Evolutionary conservation across 345 rosid genomes (phyloP).

Genomic region (Aquilaria yunnanensis): DNA sequence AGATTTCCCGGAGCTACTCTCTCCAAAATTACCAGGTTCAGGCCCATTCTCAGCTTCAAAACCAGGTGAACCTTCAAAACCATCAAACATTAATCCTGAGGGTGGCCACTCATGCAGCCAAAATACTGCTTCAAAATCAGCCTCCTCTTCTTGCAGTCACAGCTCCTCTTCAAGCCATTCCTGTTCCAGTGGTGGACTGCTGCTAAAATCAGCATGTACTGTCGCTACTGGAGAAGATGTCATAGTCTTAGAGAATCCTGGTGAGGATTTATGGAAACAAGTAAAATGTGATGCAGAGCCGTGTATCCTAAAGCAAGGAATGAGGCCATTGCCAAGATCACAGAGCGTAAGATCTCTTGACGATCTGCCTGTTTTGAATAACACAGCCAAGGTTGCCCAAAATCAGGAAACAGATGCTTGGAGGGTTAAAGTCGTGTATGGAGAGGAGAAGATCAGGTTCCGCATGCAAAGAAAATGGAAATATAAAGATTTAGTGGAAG

Average conservation of each 20-base stretch:
- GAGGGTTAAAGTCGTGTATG: constrained; percentile 59
- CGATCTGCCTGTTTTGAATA: constrained; percentile 22
- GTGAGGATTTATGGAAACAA: constrained; percentile 25
- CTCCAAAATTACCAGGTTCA: constrained; percentile 35
- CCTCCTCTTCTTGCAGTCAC: constrained; percentile 65
- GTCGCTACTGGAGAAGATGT: constrained; percentile 20
- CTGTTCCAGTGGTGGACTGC: constrained; percentile 62
- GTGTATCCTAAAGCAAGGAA: constrained; percentile 38
- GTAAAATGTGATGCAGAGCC: constrained; percentile 41
- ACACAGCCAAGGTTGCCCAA: constrained; percentile 20
- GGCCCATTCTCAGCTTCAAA: constrained; percentile 20
- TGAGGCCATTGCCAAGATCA: constrained; percentile 33
- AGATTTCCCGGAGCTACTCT: constrained; percentile 59
- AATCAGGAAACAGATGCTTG: constrained; percentile 31
- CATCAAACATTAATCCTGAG: constrained; percentile 24
- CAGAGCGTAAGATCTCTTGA: constrained; percentile 30
- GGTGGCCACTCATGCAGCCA: constrained; percentile 15
- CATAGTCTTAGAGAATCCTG: constrained; percentile 23
- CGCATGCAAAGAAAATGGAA: constrained; percentile 48
- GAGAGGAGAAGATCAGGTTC: constrained; percentile 62
- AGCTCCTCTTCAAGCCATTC: constrained; percentile 75
- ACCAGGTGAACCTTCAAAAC: constrained; percentile 20
- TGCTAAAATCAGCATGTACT: constrained; percentile 28
- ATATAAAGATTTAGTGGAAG: constrained; percentile 44
- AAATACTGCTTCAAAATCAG: constrained; percentile 39